phyloP scores from a whole-genome alignment of 2,329 filamentous ascomycete species.

The Emergomyces africanus region DNA sequence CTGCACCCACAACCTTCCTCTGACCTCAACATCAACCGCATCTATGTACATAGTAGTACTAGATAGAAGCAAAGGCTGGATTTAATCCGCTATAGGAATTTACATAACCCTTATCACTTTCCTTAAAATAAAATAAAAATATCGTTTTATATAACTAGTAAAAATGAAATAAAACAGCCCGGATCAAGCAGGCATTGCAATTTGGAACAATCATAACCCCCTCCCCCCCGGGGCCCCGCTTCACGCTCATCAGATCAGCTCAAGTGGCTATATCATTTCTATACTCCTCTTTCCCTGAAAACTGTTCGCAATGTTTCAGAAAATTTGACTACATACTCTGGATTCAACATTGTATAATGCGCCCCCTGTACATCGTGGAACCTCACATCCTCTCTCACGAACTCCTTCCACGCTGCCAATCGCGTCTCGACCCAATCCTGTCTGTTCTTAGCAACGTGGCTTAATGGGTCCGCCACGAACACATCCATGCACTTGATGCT shows the following conservation, averaged over 20 bases:
- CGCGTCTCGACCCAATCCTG: conserved; percentile 9
- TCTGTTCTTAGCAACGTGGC: conserved; percentile 15
- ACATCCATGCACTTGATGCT: conserved; percentile 26
- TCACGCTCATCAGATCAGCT: background rate
- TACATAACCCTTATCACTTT: background rate
- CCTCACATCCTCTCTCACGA: conserved; percentile 11
- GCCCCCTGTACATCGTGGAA: conserved; percentile 21
- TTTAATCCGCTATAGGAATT: background rate
- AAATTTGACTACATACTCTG: conserved; percentile 15
- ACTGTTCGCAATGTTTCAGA: background rate
- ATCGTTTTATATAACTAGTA: background rate
- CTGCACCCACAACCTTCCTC: no score
- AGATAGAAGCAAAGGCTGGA: background rate
- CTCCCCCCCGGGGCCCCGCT: no score
- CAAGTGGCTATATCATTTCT: background rate
- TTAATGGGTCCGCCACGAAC: conserved; percentile 25
- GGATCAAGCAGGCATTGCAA: background rate
- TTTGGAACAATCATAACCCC: no score
- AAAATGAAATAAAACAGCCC: background rate
- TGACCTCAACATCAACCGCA: no score
- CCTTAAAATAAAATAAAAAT: background rate
- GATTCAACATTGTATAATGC: conserved; percentile 25
- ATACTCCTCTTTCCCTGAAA: background rate
- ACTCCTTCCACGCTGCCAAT: conserved; percentile 20
- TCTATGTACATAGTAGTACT: background rate